These are phyloP conservation scores for Heterobasidion annosum DNA, from an alignment of 1,284 basidiomycete genomes.

Conservation along the genomic window DNA sequence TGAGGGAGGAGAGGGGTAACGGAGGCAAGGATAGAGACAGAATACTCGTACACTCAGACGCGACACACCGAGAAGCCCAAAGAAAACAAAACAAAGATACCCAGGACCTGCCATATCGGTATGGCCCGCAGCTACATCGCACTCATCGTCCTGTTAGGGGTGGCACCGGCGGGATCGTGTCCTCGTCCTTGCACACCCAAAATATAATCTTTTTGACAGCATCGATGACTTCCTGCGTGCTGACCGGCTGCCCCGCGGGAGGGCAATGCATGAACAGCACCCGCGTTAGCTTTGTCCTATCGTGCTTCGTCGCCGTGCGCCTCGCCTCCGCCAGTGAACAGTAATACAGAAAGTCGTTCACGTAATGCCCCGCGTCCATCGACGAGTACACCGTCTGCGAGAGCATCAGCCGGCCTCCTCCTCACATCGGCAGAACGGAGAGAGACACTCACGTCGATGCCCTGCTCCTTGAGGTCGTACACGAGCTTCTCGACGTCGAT, in stretches of 20 bases:
- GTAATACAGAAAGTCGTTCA: constrained; percentile 74
- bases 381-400: constrained; percentile 58
- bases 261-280: constrained; percentile 70
- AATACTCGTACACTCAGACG: neutral
- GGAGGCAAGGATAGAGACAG: neutral
- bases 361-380: constrained; percentile 67
- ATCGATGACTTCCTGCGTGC: constrained; percentile 55
- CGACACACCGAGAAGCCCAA: neutral
- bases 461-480: constrained; percentile 45
- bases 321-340: constrained; percentile 68
- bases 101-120: neutral
- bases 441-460: constrained; percentile 42
- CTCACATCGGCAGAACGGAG: neutral
- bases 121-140: too few relatives aligned
- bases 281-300: constrained; percentile 30
- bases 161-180: neutral
- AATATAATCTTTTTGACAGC: constrained; percentile 49
- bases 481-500: constrained; percentile 43
- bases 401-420: neutral
- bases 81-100: neutral
- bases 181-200: constrained; percentile 39
- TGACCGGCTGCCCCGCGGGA: constrained; percentile 51
- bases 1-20: neutral
- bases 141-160: too few relatives aligned
- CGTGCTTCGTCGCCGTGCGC: constrained; percentile 41